Evolutionary conservation across 2,329 filamentous ascomycete genomes (phyloP), one percentile per base, ranked within the genome.

Genomic region (Claviceps purpurea): DNA sequence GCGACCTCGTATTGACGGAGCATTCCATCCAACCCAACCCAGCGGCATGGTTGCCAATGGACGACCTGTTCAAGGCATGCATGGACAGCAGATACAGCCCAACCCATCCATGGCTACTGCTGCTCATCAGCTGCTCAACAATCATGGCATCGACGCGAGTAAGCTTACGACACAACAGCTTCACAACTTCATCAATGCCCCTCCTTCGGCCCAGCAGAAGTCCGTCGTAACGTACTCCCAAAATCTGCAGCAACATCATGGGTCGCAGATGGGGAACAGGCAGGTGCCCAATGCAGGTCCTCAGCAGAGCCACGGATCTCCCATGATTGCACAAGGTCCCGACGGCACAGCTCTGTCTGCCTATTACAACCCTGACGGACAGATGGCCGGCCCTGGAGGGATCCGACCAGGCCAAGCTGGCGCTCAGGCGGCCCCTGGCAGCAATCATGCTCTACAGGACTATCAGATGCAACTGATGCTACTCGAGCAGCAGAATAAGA

Each of bases 401-500:
- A 84, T 88, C 72, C 77, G 84, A 52, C 68, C 70, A 38, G 75
- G 70, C 42, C 70, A 73, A 30, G 73, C 70, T 41, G 73, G 68
- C 53, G 68, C 67, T 38, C 74, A 74, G 57, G 69, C 68, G 16
- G 73, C 68, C 56, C 75, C 66, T 14, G 67, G 67, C 38, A 85
- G 84, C 67, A 91, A 89, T 64, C 86, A 90, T 65, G 87, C 87
- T 22, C 74, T 91, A 46, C 86, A 90, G 67, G 87, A 93, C 65
- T 91, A 91, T 61, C 87, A 91, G 70, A 90, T 90, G 86, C 87
- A 91, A 65, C 70, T 91, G 64, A 91, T 90, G 87, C 70, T 90
- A 49, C 76, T 91, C 16, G 87, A 91, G 68, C 87, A 90, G 68
- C 86, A 91, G 68, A 91, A 91, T 61, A 91, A 90, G 74, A 90